Percentiles rank a stretch among this genome's conserved stretches.
Conservation (phyloP, 1,284 basidiomycete species). For the Irpex sp. region DNA sequence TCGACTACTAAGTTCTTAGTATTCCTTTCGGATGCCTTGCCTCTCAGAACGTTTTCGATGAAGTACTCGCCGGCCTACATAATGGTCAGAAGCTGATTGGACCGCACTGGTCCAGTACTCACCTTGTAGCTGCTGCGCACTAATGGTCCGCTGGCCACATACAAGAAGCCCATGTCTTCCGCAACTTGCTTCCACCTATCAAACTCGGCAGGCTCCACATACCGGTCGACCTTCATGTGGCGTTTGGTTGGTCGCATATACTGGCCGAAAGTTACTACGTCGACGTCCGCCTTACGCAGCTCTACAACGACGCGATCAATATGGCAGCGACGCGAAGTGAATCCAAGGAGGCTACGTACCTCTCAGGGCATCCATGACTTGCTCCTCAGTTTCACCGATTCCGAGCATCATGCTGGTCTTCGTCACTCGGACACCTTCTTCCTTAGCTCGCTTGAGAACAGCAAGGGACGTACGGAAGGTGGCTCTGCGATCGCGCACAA, state of each 20-base stretch:
- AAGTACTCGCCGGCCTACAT: slow-evolving; percentile 85
- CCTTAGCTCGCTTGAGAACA: slow-evolving; percentile 83
- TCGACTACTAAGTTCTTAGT: slow-evolving; percentile 31
- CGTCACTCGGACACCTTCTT: slow-evolving; percentile 82
- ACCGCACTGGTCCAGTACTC: slow-evolving; percentile 16
- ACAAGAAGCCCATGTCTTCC: slow-evolving; percentile 93
- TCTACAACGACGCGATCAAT: slow-evolving; percentile 43
- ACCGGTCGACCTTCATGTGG: slow-evolving; percentile 99
- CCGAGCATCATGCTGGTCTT: slow-evolving; percentile 99
- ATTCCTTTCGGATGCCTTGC: slow-evolving; percentile 47
- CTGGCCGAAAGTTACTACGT: slow-evolving; percentile 99
- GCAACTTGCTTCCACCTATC: slow-evolving; percentile 88
- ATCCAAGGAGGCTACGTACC: slow-evolving; percentile 44
- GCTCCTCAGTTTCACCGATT: slow-evolving; percentile 87
- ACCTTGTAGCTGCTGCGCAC: slow-evolving; percentile 98
- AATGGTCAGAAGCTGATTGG: background rate
- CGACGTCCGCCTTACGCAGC: slow-evolving; percentile 83
- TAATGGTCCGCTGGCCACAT: slow-evolving; percentile 95
- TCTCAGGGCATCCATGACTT: slow-evolving; percentile 81
- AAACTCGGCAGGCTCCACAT: slow-evolving; percentile 93
- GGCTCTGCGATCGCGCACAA: slow-evolving; percentile 92
- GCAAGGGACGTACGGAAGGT: slow-evolving; percentile 87
- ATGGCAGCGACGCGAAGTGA: background rate
- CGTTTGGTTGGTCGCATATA: slow-evolving; percentile 99
- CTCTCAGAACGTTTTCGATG: slow-evolving; percentile 83